These are phyloP conservation scores for Fusarium keratoplasticum DNA, from an alignment of 2,329 filamentous ascomycete genomes.

Conservation along the genomic window DNA sequence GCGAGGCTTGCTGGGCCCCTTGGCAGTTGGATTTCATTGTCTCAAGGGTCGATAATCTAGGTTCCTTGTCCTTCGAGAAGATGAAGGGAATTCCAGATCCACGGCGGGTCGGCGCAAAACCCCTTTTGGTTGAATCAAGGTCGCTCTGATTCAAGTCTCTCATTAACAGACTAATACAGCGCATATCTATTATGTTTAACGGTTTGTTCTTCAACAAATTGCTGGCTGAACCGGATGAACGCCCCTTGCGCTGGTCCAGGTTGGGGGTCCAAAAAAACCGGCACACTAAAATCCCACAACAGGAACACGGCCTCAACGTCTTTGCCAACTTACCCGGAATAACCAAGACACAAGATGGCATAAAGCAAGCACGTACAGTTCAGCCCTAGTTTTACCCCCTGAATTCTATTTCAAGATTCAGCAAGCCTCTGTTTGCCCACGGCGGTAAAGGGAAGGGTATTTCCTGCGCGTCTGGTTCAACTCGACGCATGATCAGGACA, in stretches of 20 bases:
- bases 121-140: background rate
- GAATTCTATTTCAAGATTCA: background rate
- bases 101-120: constrained; percentile 16
- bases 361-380: background rate
- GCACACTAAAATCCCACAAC: constrained; percentile 21
- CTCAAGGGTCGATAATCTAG: constrained; percentile 25
- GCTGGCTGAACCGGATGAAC: background rate
- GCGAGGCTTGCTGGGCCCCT: constrained; percentile 18
- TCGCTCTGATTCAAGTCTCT: background rate
- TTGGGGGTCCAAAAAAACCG: constrained; percentile 19
- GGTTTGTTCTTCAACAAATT: background rate
- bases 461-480: constrained; percentile 29
- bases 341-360: background rate
- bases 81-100: background rate
- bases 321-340: background rate
- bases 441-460: constrained; percentile 1
- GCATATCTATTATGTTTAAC: background rate
- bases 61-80: constrained; percentile 29
- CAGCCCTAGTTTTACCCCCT: background rate
- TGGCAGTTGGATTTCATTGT: constrained; percentile 24
- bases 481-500: constrained; percentile 38
- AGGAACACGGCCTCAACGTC: background rate
- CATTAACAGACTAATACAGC: background rate
- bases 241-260: background rate
- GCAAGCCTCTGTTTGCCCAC: background rate